A percentile compares a stretch with the other conserved stretches of the same genome.
Evolutionary conservation across 202 grass and related monocot genomes (phyloP).

Genomic region (Schoenoplectus triqueter): DNA sequence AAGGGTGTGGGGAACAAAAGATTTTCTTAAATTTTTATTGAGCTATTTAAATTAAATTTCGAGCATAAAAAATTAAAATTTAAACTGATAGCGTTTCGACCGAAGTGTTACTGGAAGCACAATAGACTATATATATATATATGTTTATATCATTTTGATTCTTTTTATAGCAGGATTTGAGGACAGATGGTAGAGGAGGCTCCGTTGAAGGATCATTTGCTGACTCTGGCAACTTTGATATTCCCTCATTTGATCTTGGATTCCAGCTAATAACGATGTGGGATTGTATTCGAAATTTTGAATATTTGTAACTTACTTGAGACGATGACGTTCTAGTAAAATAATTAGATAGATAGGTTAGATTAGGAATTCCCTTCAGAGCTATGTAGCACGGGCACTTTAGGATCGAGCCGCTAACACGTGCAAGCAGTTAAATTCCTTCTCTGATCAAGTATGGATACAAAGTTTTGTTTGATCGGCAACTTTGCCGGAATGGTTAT

Average conservation of each 20-base stretch:
- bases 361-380: not conserved
- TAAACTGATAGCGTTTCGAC: no score
- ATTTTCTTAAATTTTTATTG: no score
- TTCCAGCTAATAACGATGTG: slow-evolving; percentile 42
- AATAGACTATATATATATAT: no score
- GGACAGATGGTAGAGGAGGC: not conserved
- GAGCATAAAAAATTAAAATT: no score
- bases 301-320: not conserved
- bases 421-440: no score
- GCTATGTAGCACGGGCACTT: not conserved
- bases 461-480: not conserved
- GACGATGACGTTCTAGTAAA: not conserved
- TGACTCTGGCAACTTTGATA: slow-evolving; percentile 33
- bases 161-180: slow-evolving; percentile 12
- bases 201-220: slow-evolving; percentile 55
- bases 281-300: not conserved
- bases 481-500: not conserved
- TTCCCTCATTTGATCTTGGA: slow-evolving; percentile 77
- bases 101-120: no score
- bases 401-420: not conserved
- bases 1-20: no score
- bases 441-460: not conserved
- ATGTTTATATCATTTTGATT: slow-evolving; percentile 13
- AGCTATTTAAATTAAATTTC: no score
- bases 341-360: not conserved